Evolutionary conservation across 352 stramenopile species (phyloP).

Genomic region (Pythium phragmitis): DNA sequence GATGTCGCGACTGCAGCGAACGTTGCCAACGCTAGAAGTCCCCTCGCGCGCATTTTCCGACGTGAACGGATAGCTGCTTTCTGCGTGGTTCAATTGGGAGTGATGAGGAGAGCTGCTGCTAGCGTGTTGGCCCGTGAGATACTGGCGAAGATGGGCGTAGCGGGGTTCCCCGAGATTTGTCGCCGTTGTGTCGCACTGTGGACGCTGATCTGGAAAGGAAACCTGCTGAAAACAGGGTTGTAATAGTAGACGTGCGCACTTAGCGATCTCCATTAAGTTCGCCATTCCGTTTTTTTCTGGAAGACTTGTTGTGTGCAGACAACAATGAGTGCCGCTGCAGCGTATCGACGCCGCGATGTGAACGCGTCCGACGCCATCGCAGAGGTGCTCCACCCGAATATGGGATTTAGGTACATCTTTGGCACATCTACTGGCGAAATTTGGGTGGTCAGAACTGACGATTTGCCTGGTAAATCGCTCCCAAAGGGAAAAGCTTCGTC

Average conservation of each 20-base stretch:
- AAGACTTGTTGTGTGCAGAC: not conserved
- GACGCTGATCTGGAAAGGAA: constrained; percentile 27
- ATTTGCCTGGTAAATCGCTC: not conserved
- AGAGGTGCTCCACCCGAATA: constrained; percentile 59
- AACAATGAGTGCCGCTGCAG: constrained; percentile 40
- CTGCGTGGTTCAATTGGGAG: not conserved
- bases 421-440: not conserved
- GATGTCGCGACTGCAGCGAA: constrained; percentile 22
- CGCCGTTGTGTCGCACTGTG: constrained; percentile 15
- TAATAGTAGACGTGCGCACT: constrained; percentile 11
- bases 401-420: constrained; percentile 44
- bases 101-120: not conserved
- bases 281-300: constrained; percentile 5
- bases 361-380: constrained; percentile 72
- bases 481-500: constrained; percentile 54
- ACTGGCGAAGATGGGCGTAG: not conserved
- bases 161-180: not conserved
- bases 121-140: not conserved
- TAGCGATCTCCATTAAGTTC: constrained; percentile 11
- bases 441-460: not conserved
- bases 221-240: constrained; percentile 2
- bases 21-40: constrained; percentile 22
- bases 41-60: constrained; percentile 8
- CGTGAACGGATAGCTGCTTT: not conserved
- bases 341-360: constrained; percentile 57